Evolutionary conservation across 225 moss, liverwort and hornwort genomes (phyloP).

Genomic region (Physcomitrellopsis africana): DNA sequence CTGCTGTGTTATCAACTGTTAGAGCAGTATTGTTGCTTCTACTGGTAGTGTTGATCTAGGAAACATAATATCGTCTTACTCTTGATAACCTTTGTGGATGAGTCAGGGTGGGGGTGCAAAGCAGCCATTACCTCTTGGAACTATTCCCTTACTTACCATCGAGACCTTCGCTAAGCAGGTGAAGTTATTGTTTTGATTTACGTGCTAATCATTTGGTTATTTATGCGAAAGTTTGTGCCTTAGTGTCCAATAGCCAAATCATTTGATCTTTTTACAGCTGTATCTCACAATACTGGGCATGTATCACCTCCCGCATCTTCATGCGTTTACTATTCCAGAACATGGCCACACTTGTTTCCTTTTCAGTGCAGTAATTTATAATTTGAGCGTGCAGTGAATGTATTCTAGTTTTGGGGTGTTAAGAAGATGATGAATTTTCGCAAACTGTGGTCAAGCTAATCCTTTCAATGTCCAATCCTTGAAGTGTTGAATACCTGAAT

Average conservation of each 20-base stretch:
- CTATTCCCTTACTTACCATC: conserved; percentile 82
- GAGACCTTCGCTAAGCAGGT: conserved; percentile 90
- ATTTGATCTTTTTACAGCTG: conserved; percentile 1
- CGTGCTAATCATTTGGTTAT: conserved; percentile 9
- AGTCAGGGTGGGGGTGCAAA: conserved; percentile 77
- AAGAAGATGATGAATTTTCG: not conserved
- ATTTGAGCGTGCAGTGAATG: not conserved
- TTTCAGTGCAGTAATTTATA: not conserved
- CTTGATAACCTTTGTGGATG: conserved; percentile 23
- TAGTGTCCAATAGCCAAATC: not conserved
- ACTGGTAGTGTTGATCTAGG: not conserved
- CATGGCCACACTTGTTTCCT: not conserved
- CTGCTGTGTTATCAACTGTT: conserved; percentile 1
- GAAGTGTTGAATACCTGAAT: conserved; percentile 25
- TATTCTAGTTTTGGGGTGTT: conserved; percentile 5
- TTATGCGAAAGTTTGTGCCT: not conserved
- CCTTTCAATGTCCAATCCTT: conserved; percentile 8
- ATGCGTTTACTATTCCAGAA: not conserved
- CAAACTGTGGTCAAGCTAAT: not conserved
- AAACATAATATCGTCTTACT: not conserved
- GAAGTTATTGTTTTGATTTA: not conserved
- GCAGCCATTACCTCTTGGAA: conserved; percentile 78
- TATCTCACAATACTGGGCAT: not conserved
- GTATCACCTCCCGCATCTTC: not conserved
- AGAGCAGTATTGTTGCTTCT: not conserved